Percentiles rank a stretch among this genome's conserved stretches.
Evolutionary conservation across 2,329 filamentous ascomycete species (phyloP).

Genomic region (Knoxdaviesia capensis): DNA sequence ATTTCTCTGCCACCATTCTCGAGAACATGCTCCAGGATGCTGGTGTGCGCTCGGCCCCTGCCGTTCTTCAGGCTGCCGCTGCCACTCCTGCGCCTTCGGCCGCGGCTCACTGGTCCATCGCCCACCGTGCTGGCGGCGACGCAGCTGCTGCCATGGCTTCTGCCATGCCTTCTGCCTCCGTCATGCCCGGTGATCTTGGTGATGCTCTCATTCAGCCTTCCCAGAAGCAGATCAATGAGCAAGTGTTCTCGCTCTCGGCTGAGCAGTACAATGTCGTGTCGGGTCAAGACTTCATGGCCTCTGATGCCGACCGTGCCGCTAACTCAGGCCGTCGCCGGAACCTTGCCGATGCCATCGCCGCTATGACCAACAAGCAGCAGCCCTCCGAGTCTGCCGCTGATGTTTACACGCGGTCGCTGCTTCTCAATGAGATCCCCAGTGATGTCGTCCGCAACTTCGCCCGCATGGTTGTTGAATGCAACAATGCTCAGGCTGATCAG

Average conservation of each 20-base stretch:
- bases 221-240: slow-evolving; percentile 71
- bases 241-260: slow-evolving; percentile 69
- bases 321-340: slow-evolving; percentile 46
- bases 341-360: slow-evolving; percentile 43
- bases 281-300: slow-evolving; percentile 46
- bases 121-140: not conserved
- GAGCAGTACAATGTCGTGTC: slow-evolving; percentile 67
- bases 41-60: slow-evolving; percentile 26
- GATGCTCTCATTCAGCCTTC: slow-evolving; percentile 53
- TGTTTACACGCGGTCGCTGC: slow-evolving; percentile 77
- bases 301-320: slow-evolving; percentile 28
- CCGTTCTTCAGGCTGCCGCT: slow-evolving; percentile 2
- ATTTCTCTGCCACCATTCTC: slow-evolving; percentile 56
- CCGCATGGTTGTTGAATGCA: slow-evolving; percentile 69
- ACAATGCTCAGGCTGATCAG: slow-evolving; percentile 16
- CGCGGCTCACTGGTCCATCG: slow-evolving; percentile 13
- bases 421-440: slow-evolving; percentile 84
- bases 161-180: slow-evolving; percentile 26
- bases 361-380: too few relatives aligned
- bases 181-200: slow-evolving; percentile 42
- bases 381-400: slow-evolving; percentile 37
- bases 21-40: slow-evolving; percentile 70
- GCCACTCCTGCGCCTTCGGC: slow-evolving; percentile 2
- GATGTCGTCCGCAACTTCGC: slow-evolving; percentile 88
- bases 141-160: not conserved